phyloP scores from a whole-genome alignment of 2,329 filamentous ascomycete species.

The Exophiala mesophila region DNA sequence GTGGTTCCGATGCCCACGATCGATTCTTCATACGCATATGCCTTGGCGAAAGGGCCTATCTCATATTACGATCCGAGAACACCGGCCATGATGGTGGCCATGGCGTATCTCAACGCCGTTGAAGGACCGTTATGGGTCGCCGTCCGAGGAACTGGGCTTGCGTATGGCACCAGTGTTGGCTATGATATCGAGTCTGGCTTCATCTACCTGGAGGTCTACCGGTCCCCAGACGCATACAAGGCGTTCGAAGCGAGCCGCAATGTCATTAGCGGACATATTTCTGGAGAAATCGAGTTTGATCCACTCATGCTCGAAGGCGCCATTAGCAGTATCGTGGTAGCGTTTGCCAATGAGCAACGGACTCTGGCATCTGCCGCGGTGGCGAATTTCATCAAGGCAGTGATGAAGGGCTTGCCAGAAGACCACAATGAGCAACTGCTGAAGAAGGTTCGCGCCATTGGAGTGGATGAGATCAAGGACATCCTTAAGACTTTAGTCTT shows the following conservation, averaged over 20 bases:
- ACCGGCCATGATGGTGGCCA: constrained; percentile 79
- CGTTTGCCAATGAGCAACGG: constrained; percentile 80
- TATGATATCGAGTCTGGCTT: constrained; percentile 74
- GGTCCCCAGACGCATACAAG: constrained; percentile 82
- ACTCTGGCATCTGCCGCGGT: constrained; percentile 78
- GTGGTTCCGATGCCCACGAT: constrained; percentile 87
- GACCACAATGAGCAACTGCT: constrained; percentile 76
- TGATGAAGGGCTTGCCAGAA: constrained; percentile 68
- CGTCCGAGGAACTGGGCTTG: constrained; percentile 86
- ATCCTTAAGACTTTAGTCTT: constrained; percentile 71
- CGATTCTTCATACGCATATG: constrained; percentile 83
- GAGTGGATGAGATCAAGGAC: constrained; percentile 67
- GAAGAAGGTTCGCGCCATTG: constrained; percentile 69
- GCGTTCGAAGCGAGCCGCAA: constrained; percentile 73
- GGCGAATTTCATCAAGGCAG: constrained; percentile 76
- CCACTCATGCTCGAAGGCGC: constrained; percentile 80
- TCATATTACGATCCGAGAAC: constrained; percentile 72
- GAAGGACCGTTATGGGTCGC: constrained; percentile 94
- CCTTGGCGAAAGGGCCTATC: constrained; percentile 67
- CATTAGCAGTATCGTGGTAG: constrained; percentile 81
- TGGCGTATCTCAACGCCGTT: constrained; percentile 85
- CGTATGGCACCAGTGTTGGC: constrained; percentile 79
- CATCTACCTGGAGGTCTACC: constrained; percentile 80
- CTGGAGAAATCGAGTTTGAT: constrained; percentile 68
- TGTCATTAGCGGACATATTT: constrained; percentile 68